These are phyloP conservation scores for Pseudopithomyces chartarum DNA, from an alignment of 2,329 filamentous ascomycete species.

Conservation along the genomic window DNA sequence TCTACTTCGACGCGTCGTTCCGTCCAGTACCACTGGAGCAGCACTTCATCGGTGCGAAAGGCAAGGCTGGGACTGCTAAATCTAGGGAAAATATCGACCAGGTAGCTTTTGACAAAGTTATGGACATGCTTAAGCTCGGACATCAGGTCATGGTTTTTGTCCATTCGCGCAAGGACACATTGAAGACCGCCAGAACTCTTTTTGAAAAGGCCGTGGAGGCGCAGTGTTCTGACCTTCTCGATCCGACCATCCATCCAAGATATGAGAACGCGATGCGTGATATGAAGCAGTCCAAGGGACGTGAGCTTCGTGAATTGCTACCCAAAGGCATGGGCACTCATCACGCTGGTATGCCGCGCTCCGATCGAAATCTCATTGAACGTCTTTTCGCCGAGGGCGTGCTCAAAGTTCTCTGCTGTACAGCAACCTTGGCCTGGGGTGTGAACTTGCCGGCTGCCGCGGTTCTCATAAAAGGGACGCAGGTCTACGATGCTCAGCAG, in stretches of 20 bases:
- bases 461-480: constrained; percentile 96
- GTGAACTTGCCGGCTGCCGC: constrained; percentile 97
- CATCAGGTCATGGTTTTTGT: constrained; percentile 99
- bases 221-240: constrained; percentile 78
- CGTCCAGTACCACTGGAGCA: constrained; percentile 94
- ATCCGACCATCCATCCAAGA: constrained; percentile 75
- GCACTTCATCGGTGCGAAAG: constrained; percentile 95
- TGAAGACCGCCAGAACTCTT: constrained; percentile 83
- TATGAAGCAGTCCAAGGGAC: constrained; percentile 82
- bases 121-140: constrained; percentile 86
- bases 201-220: constrained; percentile 86
- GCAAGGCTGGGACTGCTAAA: constrained; percentile 79
- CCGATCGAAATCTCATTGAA: constrained; percentile 95
- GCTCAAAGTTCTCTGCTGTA: constrained; percentile 97
- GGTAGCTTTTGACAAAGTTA: constrained; percentile 90
- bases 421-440: constrained; percentile 96
- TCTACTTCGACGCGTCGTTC: constrained; percentile 97
- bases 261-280: constrained; percentile 82
- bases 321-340: constrained; percentile 93
- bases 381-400: constrained; percentile 87
- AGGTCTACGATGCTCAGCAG: constrained; percentile 94
- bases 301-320: constrained; percentile 86
- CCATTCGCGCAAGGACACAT: constrained; percentile 92
- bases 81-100: constrained; percentile 88
- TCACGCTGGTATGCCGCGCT: constrained; percentile 93